phyloP scores from a whole-genome alignment of 805 yeast genomes.

The Schwanniomyces yamadae region DNA sequence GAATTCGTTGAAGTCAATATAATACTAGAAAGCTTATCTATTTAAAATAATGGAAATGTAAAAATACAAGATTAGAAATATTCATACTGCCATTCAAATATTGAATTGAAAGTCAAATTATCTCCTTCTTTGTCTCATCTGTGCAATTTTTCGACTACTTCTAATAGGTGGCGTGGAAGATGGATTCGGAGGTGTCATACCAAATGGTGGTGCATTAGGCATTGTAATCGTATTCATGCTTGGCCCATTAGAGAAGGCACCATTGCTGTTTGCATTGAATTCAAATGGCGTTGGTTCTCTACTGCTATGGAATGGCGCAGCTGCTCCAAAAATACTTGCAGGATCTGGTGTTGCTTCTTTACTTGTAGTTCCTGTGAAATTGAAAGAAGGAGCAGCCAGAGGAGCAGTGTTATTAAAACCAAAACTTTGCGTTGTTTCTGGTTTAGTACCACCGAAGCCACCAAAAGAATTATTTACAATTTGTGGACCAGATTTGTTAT shows the following conservation, averaged over 20 bases:
- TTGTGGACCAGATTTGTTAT: no score
- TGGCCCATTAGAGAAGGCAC: not conserved
- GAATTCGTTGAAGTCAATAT: no score
- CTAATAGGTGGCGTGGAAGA: slow-evolving; percentile 20
- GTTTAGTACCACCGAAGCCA: slow-evolving; percentile 1
- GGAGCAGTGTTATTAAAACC: not conserved
- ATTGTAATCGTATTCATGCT: slow-evolving; percentile 2
- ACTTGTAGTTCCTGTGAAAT: slow-evolving; percentile 21
- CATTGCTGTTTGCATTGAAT: not conserved
- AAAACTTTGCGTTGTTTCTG: not conserved
- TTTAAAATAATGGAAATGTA: no score
- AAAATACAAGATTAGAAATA: not conserved
- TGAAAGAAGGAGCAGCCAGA: slow-evolving; percentile 12
- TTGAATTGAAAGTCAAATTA: slow-evolving; percentile 8
- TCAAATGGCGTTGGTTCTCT: slow-evolving; percentile 4
- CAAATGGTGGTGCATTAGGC: slow-evolving; percentile 7
- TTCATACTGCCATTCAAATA: not conserved
- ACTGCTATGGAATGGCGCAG: not conserved
- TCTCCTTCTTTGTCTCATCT: slow-evolving; percentile 33
- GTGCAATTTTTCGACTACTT: slow-evolving; percentile 29
- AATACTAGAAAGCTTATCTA: no score
- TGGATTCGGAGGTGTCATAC: slow-evolving; percentile 4
- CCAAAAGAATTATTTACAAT: not conserved
- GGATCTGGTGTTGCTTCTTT: slow-evolving; percentile 33
- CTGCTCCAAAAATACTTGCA: slow-evolving; percentile 27